These are phyloP conservation scores for Pelagophyceae sp. DNA, from an alignment of 352 stramenopile genomes.

Conservation along the genomic window DNA sequence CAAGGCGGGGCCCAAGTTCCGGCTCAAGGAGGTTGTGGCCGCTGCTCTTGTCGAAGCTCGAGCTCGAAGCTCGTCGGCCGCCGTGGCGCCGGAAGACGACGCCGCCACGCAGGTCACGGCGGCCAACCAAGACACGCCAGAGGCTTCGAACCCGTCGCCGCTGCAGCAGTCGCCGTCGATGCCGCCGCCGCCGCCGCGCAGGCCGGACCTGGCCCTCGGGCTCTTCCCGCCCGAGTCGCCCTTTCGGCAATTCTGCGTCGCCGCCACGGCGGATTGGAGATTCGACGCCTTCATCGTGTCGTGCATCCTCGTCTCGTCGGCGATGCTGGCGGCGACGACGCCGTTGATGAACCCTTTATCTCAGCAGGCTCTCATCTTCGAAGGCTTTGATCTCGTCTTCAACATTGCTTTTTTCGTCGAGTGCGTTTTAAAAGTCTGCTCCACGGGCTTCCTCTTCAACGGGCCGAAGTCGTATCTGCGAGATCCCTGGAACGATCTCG, in stretches of 20 bases:
- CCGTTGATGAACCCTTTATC: constrained; percentile 37
- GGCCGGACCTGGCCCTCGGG: background rate
- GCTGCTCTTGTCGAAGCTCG: too few relatives aligned
- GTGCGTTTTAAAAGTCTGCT: constrained; percentile 68
- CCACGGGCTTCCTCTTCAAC: constrained; percentile 33
- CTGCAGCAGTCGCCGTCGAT: too few relatives aligned
- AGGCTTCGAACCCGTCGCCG: too few relatives aligned
- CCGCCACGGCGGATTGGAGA: background rate
- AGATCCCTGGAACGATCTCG: constrained; percentile 77
- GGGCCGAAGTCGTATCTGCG: constrained; percentile 50
- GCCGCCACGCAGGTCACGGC: too few relatives aligned
- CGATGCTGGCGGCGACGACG: constrained; percentile 63
- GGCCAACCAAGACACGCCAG: too few relatives aligned
- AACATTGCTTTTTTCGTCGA: constrained; percentile 74
- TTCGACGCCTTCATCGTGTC: constrained; percentile 72
- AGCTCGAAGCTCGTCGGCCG: too few relatives aligned
- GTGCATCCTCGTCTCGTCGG: constrained; percentile 68
- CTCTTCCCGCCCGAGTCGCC: constrained; percentile 6
- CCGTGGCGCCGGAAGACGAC: too few relatives aligned
- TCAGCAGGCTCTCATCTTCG: constrained; percentile 38
- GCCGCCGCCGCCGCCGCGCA: too few relatives aligned
- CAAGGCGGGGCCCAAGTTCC: too few relatives aligned
- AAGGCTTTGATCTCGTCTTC: constrained; percentile 66
- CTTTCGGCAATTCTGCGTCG: background rate
- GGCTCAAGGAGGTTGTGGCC: too few relatives aligned